Percentiles rank a stretch among this genome's conserved stretches.
phyloP scores from a whole-genome alignment of 495 filamentous ascomycete genomes.

The Penicillium goetzii region DNA sequence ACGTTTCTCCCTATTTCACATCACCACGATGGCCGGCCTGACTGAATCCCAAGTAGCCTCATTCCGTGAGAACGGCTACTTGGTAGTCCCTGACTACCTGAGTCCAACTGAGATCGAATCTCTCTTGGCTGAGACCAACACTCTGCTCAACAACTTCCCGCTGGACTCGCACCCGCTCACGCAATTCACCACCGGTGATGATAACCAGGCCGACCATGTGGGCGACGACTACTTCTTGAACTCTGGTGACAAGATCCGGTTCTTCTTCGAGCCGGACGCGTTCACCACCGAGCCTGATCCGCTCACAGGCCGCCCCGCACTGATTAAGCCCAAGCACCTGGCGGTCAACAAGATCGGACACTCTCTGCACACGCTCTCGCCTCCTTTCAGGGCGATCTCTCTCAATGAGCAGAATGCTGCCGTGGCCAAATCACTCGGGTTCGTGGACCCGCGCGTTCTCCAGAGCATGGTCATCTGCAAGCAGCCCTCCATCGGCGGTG shows the following conservation, averaged over 20 bases:
- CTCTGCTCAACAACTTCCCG: slow-evolving; percentile 73
- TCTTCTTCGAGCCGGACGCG: slow-evolving; percentile 91
- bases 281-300: slow-evolving; percentile 47
- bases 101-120: slow-evolving; percentile 60
- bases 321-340: slow-evolving; percentile 74
- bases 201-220: slow-evolving; percentile 62
- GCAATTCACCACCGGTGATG: slow-evolving; percentile 81
- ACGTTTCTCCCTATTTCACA: neutral
- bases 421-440: slow-evolving; percentile 73
- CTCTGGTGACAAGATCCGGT: slow-evolving; percentile 87
- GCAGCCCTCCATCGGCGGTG: slow-evolving; percentile 91
- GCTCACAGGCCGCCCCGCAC: slow-evolving; percentile 43
- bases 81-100: slow-evolving; percentile 83
- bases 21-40: slow-evolving; percentile 55
- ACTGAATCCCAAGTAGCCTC: slow-evolving; percentile 68
- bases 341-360: slow-evolving; percentile 99
- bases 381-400: slow-evolving; percentile 68
- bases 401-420: slow-evolving; percentile 57
- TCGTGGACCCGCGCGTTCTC: slow-evolving; percentile 72
- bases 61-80: slow-evolving; percentile 85
- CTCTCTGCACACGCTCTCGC: slow-evolving; percentile 75
- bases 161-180: slow-evolving; percentile 87
- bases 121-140: slow-evolving; percentile 74
- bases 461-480: slow-evolving; percentile 99
- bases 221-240: slow-evolving; percentile 94